Evolutionary conservation across 1,284 basidiomycete genomes (phyloP).

Genomic region (Ustilago xerochloae): DNA sequence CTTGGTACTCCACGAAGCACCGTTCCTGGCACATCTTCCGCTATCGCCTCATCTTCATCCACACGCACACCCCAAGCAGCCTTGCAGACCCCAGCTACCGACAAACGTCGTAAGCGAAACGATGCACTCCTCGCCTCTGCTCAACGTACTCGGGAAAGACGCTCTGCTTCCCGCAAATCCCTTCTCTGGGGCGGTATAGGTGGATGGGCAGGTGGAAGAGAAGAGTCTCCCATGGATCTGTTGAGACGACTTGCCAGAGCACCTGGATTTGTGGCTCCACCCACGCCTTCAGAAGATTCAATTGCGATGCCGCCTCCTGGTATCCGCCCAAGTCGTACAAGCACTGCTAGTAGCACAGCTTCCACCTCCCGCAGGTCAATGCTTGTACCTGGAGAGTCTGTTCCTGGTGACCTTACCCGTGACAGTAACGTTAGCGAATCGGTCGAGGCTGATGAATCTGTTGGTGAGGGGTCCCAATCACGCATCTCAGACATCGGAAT

Average conservation of each 20-base stretch:
- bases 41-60: slow-evolving; percentile 2
- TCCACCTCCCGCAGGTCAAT: slow-evolving; percentile 21
- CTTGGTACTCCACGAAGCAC: slow-evolving; percentile 35
- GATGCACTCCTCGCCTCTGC: slow-evolving; percentile 43
- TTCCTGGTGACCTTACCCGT: slow-evolving; percentile 50
- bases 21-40: slow-evolving; percentile 1
- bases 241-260: slow-evolving; percentile 42
- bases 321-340: slow-evolving; percentile 9
- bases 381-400: slow-evolving; percentile 42
- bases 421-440: slow-evolving; percentile 41
- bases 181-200: slow-evolving; percentile 47
- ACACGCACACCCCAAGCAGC: slow-evolving; percentile 2
- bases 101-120: slow-evolving; percentile 47
- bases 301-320: slow-evolving; percentile 43
- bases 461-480: slow-evolving; percentile 20
- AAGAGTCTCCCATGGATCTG: slow-evolving; percentile 53
- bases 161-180: slow-evolving; percentile 28
- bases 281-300: slow-evolving; percentile 39
- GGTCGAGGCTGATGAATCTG: slow-evolving; percentile 30
- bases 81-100: slow-evolving; percentile 45
- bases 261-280: slow-evolving; percentile 39
- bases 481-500: slow-evolving; percentile 38
- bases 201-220: slow-evolving; percentile 50
- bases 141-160: slow-evolving; percentile 33
- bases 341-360: slow-evolving; percentile 17